Evolutionary conservation across 176 grass and related monocot genomes (phyloP), one percentile per base, ranked within the genome.

Genomic region (Musa troglodytarum): DNA sequence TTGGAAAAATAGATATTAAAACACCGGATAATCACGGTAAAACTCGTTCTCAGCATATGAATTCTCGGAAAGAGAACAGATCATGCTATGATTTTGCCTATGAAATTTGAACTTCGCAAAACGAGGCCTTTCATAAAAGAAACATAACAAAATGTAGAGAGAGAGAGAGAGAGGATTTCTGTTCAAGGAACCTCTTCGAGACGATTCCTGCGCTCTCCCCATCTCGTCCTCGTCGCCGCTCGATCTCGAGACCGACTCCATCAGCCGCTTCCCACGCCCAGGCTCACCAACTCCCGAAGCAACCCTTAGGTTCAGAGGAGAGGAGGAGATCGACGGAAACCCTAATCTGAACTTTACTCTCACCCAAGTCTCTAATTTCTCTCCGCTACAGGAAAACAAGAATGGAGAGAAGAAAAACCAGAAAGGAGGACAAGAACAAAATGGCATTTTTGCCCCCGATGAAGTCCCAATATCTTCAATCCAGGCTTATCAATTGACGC

Each of bases 141-240:
- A 61, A 11, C n/a, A 22, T 10, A 54, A 21, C 50, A 55, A 73
- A 53, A 1, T 13, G 54, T 1, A 43, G 16, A 69, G 17, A 14
- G 29, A 68, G 49, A 69, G 5, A 43, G 17, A 34, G 15, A 43
- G 34, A 43, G 34, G 3, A 17, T 61, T 16, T n/a, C 5, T 17
- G 16, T 22, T 52, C 19, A 53, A 25, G n/a, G 20, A 53, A 73
- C 71, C 71, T 73, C 52, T 73, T 54, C 25, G 52, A 53, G 71
- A 55, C 12, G 71, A 73, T 14, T n/a, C 71, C 9, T 55, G 71
- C 10, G 11, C 52, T 20, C 71, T 73, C n/a, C 51, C 10, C 9
- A 73, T 54, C 71, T 73, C 71, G 11, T 73, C 71, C 71, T 73
- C 71, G 71, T 73, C 71, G n/a, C 52, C 71, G 71, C 71, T 73